Evolutionary conservation across 2,329 filamentous ascomycete genomes (phyloP).

Genomic region (Aspergillus costaricaensis): DNA sequence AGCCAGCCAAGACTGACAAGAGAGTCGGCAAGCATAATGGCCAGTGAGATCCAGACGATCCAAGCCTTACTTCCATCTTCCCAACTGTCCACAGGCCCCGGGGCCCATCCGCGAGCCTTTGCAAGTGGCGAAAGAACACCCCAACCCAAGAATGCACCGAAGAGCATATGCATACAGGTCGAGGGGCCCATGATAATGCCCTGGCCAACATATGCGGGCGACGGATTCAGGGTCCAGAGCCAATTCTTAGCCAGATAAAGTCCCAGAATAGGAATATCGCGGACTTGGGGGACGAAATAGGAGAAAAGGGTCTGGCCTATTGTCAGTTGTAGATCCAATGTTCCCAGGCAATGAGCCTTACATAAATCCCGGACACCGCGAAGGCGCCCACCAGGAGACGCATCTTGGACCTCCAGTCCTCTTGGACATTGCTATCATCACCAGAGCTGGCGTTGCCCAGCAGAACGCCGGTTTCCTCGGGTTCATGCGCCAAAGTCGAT

Average conservation of each 20-base stretch:
- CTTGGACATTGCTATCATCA: slow-evolving; percentile 40
- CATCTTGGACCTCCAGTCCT: slow-evolving; percentile 65
- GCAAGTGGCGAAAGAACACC: slow-evolving; percentile 85
- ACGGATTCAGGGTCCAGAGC: slow-evolving; percentile 96
- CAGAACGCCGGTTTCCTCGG: slow-evolving; percentile 49
- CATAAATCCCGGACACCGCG: slow-evolving; percentile 58
- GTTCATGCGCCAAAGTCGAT: slow-evolving; percentile 37
- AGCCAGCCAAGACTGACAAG: slow-evolving; percentile 85
- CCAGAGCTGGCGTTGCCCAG: slow-evolving; percentile 47
- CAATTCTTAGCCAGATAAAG: slow-evolving; percentile 71
- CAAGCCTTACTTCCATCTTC: slow-evolving; percentile 92
- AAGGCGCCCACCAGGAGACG: slow-evolving; percentile 62
- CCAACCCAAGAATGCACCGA: slow-evolving; percentile 89
- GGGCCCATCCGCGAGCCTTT: slow-evolving; percentile 84
- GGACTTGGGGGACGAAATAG: slow-evolving; percentile 84
- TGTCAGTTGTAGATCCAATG: not conserved
- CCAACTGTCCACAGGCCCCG: slow-evolving; percentile 84
- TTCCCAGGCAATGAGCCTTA: slow-evolving; percentile 30
- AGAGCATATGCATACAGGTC: slow-evolving; percentile 92
- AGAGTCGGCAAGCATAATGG: slow-evolving; percentile 95
- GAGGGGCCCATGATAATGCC: slow-evolving; percentile 98
- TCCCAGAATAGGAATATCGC: slow-evolving; percentile 86
- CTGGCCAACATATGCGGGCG: slow-evolving; percentile 94
- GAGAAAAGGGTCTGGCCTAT: slow-evolving; percentile 72
- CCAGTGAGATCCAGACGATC: slow-evolving; percentile 96